Evolutionary conservation across 805 yeast species (phyloP).

Genomic region (Cyberlindnera euphorbiiphila): DNA sequence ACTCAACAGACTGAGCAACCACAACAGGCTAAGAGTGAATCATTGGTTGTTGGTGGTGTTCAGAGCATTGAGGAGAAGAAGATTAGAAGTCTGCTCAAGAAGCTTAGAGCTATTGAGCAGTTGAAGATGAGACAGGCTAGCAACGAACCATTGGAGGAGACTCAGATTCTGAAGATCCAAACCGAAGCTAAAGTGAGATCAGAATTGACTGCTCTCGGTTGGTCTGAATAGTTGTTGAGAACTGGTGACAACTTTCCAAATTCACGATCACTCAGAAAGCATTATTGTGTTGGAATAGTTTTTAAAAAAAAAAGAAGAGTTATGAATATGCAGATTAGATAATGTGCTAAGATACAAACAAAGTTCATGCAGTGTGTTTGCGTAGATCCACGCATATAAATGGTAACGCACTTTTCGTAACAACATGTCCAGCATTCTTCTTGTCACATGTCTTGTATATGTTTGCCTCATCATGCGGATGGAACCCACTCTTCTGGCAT

Average conservation of each 20-base stretch:
- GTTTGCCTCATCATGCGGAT: conserved; percentile 52
- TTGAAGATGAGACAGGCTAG: conserved; percentile 79
- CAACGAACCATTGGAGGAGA: conserved; percentile 86
- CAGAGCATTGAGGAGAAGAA: conserved; percentile 85
- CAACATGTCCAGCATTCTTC: conserved; percentile 45
- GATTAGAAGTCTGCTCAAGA: conserved; percentile 84
- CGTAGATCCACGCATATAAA: conserved; percentile 49
- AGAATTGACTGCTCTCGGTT: conserved; percentile 76
- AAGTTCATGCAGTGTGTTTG: no score
- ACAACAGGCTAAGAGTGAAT: no score
- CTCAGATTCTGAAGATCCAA: conserved; percentile 84
- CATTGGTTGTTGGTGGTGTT: conserved; percentile 56
- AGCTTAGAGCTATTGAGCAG: conserved; percentile 91
- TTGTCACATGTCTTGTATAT: conserved; percentile 47
- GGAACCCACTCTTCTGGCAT: conserved; percentile 51
- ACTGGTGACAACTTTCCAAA: no score
- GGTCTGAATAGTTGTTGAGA: conserved; percentile 48
- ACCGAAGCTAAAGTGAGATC: conserved; percentile 78
- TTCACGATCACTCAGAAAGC: no score
- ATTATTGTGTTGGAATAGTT: no score
- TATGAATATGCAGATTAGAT: no score
- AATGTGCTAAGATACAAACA: no score
- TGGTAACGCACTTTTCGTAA: conserved; percentile 41
- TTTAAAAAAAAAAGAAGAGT: no score
- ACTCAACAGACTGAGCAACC: conserved; percentile 11